Conservation (phyloP, 495 filamentous ascomycete genomes). For the Aspergillus biplanus region DNA sequence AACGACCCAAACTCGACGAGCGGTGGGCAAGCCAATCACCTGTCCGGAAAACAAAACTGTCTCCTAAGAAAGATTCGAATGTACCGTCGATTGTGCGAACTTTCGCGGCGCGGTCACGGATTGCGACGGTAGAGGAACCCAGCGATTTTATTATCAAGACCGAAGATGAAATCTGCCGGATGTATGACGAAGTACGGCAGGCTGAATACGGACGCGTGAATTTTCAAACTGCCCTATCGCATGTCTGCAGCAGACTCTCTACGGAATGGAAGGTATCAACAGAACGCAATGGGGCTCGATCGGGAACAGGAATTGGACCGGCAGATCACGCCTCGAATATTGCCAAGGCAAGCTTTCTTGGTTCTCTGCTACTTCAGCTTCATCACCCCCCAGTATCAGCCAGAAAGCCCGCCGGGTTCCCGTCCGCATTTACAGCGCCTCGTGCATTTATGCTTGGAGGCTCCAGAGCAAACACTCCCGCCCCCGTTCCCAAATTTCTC, state of each 20-base stretch:
- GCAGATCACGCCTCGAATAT: slow-evolving; percentile 58
- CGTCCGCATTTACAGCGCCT: slow-evolving; percentile 28
- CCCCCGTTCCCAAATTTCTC: slow-evolving; percentile 70
- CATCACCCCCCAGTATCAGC: slow-evolving; percentile 64
- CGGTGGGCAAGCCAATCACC: slow-evolving; percentile 44
- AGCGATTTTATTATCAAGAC: slow-evolving; percentile 50
- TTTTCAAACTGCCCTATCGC: slow-evolving; percentile 57
- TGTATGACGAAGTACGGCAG: slow-evolving; percentile 61
- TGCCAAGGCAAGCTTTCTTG: slow-evolving; percentile 74
- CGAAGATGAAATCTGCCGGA: slow-evolving; percentile 42
- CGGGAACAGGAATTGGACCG: slow-evolving; percentile 62
- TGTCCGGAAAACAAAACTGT: slow-evolving; percentile 40
- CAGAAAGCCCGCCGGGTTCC: slow-evolving; percentile 32
- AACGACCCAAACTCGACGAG: slow-evolving; percentile 51
- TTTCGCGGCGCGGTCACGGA: slow-evolving; percentile 39
- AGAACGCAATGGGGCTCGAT: slow-evolving; percentile 41
- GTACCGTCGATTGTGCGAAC: slow-evolving; percentile 53
- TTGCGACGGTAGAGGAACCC: slow-evolving; percentile 44
- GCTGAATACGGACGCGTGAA: slow-evolving; percentile 56
- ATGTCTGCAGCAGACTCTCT: slow-evolving; percentile 57
- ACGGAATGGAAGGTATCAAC: slow-evolving; percentile 61
- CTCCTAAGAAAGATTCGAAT: slow-evolving; percentile 53
- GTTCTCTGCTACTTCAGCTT: slow-evolving; percentile 69
- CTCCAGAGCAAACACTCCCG: slow-evolving; percentile 42
- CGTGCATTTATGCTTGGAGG: slow-evolving; percentile 37